Conservation (phyloP, 2,329 filamentous ascomycete species). For the Botrytis pseudocinerea region DNA sequence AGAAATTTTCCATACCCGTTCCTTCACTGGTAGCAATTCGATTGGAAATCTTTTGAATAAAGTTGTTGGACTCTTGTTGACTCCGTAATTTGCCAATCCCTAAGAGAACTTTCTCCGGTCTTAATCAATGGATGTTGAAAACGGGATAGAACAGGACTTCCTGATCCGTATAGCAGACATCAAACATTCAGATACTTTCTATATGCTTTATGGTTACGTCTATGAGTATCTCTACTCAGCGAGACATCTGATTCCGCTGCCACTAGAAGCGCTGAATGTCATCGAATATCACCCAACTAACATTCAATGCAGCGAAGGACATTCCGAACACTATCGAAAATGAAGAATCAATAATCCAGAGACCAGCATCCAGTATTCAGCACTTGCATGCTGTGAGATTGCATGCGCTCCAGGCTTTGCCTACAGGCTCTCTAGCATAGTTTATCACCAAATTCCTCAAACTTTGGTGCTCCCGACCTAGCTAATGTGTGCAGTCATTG, state of each 20-base stretch:
- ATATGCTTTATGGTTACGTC: no score
- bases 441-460: accelerated
- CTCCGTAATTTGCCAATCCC: neutral
- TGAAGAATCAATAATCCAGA: neutral
- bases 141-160: neutral
- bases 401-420: accelerated
- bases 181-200: no score
- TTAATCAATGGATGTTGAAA: neutral
- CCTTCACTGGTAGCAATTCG: accelerated
- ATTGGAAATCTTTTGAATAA: no score
- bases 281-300: no score
- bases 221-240: accelerated
- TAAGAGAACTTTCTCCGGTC: neutral
- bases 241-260: neutral
- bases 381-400: neutral
- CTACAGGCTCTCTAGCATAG: neutral
- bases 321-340: neutral
- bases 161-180: neutral
- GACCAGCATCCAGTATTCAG: neutral
- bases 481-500: accelerated
- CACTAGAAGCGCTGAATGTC: neutral
- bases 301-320: neutral
- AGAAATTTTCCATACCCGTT: accelerated
- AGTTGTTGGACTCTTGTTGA: neutral
- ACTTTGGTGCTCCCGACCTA: neutral